phyloP scores from a whole-genome alignment of 306 rosid genomes.

The Dryas octopetala region DNA sequence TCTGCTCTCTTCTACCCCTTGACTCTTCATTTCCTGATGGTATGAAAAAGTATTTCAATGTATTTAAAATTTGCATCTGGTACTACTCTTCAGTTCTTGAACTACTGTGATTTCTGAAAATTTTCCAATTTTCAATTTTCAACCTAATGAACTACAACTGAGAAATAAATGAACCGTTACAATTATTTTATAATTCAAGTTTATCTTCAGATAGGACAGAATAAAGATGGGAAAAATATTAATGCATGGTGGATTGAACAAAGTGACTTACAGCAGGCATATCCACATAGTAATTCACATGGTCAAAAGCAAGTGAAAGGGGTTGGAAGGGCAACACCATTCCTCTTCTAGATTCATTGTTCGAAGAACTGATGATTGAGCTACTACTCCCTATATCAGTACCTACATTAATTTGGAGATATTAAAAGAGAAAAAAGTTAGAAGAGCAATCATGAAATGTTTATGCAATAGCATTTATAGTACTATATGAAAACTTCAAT shows the following conservation, averaged over 20 bases:
- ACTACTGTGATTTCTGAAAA: neutral
- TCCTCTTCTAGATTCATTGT: constrained; percentile 13
- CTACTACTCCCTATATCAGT: neutral
- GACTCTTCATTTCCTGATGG: constrained; percentile 53
- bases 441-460: no score
- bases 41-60: neutral
- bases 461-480: no score
- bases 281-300: constrained; percentile 31
- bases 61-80: no score
- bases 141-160: no score
- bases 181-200: neutral
- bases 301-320: constrained; percentile 27
- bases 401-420: neutral
- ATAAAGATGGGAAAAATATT: neutral
- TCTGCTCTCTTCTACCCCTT: constrained; percentile 37
- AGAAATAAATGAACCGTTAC: no score
- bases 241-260: neutral
- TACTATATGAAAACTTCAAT: no score
- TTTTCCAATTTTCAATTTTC: no score
- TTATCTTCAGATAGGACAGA: neutral
- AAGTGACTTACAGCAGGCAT: constrained; percentile 28
- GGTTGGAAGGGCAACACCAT: constrained; percentile 39
- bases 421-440: neutral
- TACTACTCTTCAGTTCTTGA: neutral
- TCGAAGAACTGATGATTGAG: constrained; percentile 8